Base-by-base conservation (phyloP, 345 rosid genomes). In the Rhizophora mangle region DNA sequence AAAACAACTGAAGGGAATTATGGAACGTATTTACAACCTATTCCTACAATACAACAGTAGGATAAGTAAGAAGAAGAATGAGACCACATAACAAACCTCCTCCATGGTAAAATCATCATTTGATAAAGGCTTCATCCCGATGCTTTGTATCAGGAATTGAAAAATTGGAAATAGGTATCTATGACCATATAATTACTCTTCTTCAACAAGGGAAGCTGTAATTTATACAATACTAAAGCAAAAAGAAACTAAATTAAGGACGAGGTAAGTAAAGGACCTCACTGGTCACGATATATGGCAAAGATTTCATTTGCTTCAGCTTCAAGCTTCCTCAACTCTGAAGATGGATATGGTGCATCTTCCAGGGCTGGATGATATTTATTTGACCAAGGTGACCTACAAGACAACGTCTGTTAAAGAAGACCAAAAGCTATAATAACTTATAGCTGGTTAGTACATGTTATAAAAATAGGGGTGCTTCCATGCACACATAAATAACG, bases 271-370 rank as follows among this genome's bases (percentile, higher is more conserved):
- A 74, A 91, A 87, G 96, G 89, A 88, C 90, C 98, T 94, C 96
- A 94, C 98, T 94, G 98, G 92, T 94, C 98, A 91, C 92, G 88
- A 73, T 94, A 94, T 72, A 89, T 71, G 70, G 93, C 72, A 78
- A 94, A 94, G 78, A 92, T 76, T 2, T 89, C 98, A 46, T 94
- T 94, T 8, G 97, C 97, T 82, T 94, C 97, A 61, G 86, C 80
- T 81, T 94, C 98, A 29, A 91, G 92, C 63, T 92, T 87, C 83
- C 98, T 89, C 76, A 94, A 77, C 70, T 84, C 86, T 32, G 84
- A 60, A 19, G 98, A 88, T 24, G 97, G 98, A 70, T 78, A 87
- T 6, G 72, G 88, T 5, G 93, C 97, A 78, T 91, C 98, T 69
- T 88, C 93, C 79, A 94, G 62, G 8, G 78, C 77, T 24, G 97